A percentile compares a stretch with the other conserved stretches of the same genome.
Evolutionary conservation across 1,284 basidiomycete genomes (phyloP).

Genomic region (Trametes polyzona): DNA sequence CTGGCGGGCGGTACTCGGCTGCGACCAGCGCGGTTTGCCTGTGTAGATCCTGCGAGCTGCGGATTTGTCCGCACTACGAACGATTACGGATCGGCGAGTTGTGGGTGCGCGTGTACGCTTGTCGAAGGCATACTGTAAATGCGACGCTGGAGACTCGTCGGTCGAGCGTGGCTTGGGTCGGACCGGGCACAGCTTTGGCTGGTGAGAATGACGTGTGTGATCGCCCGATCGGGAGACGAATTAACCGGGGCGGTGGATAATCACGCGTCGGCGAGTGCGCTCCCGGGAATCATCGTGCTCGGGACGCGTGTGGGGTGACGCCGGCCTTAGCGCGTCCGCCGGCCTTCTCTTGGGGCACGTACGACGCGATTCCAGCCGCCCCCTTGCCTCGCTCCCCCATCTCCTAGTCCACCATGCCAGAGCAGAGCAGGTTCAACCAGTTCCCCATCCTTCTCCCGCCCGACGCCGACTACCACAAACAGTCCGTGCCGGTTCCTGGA

Average conservation of each 20-base stretch:
- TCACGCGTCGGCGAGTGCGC: background rate
- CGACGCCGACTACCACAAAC: conserved; percentile 57
- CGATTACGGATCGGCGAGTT: background rate
- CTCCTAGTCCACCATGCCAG: background rate
- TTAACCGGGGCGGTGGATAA: too few species aligned
- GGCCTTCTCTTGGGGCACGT: background rate
- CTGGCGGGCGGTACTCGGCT: conserved; percentile 66
- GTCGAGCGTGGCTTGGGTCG: background rate
- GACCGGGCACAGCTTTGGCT: background rate
- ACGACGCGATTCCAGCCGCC: background rate
- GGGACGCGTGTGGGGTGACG: too few species aligned
- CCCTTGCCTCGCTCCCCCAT: background rate
- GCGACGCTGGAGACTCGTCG: background rate
- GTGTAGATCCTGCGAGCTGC: background rate
- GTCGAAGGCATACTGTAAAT: background rate
- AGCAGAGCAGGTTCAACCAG: conserved; percentile 3
- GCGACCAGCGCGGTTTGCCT: conserved; percentile 36
- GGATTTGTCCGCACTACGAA: background rate
- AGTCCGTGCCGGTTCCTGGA: conserved; percentile 69
- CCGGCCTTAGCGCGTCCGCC: too few species aligned
- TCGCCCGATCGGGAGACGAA: background rate
- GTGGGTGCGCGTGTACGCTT: background rate
- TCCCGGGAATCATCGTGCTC: too few species aligned
- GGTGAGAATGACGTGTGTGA: background rate
- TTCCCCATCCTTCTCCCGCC: conserved; percentile 41